These are phyloP conservation scores for Chalciporus piperatus DNA, from an alignment of 768 basidiomycete genomes.

Conservation along the genomic window DNA sequence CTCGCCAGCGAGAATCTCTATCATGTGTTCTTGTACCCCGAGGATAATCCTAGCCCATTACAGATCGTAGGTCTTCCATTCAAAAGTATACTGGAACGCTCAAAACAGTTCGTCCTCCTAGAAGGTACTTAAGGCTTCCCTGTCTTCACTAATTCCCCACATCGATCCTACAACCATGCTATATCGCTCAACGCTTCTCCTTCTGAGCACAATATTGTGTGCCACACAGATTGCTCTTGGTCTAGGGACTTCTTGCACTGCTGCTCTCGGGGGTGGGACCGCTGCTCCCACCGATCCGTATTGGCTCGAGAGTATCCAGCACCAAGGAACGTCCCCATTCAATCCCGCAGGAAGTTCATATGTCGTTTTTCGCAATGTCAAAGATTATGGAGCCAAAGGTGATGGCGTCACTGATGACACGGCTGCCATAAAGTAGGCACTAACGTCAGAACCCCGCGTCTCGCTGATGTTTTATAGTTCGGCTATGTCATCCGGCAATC, in stretches of 20 bases:
- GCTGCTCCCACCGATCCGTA: conserved; percentile 54
- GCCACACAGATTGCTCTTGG: conserved; percentile 9
- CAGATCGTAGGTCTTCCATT: too few relatives aligned
- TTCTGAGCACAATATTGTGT: conserved; percentile 4
- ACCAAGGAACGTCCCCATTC: conserved; percentile 63
- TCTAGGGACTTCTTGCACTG: conserved; percentile 36
- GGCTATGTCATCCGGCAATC: conserved; percentile 56
- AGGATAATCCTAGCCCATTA: too few relatives aligned
- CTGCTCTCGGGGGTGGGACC: conserved; percentile 31
- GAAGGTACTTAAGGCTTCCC: too few relatives aligned
- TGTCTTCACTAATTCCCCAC: too few relatives aligned
- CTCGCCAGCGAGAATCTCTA: too few relatives aligned
- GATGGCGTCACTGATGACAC: conserved; percentile 73
- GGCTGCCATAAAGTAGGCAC: conserved; percentile 58
- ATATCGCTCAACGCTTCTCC: neutral
- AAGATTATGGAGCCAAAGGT: conserved; percentile 46
- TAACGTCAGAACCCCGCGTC: neutral
- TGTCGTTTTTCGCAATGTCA: conserved; percentile 73
- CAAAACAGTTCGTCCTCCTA: too few relatives aligned
- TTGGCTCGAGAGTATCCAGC: conserved; percentile 67
- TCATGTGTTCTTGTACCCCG: too few relatives aligned
- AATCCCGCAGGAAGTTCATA: conserved; percentile 52
- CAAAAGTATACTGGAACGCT: too few relatives aligned
- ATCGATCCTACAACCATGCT: neutral
- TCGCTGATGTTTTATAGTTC: conserved; percentile 35